Evolutionary conservation across 768 basidiomycete species (phyloP).

Genomic region (Cystofilobasidium macerans): DNA sequence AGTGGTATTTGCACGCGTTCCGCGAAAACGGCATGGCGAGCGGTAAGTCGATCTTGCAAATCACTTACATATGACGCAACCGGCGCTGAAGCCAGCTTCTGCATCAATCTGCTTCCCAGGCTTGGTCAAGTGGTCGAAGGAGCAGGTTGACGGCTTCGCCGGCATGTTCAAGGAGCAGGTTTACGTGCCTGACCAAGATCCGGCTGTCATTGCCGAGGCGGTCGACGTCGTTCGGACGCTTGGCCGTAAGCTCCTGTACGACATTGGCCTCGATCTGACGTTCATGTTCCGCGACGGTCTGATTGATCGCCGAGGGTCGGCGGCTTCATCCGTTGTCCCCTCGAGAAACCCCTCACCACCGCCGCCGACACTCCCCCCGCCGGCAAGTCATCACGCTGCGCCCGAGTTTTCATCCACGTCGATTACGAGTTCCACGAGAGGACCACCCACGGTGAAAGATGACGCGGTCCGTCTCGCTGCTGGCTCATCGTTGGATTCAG

Average conservation of each 20-base stretch:
- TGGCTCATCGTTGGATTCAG: too few relatives aligned
- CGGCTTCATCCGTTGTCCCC: background rate
- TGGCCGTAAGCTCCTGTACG: conserved; percentile 80
- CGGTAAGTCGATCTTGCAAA: conserved; percentile 46
- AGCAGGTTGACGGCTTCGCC: conserved; percentile 69
- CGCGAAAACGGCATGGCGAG: conserved; percentile 90
- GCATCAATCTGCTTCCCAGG: conserved; percentile 44
- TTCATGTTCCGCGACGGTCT: conserved; percentile 59
- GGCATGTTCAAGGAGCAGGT: conserved; percentile 84
- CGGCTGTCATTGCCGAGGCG: conserved; percentile 62
- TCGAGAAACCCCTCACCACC: background rate
- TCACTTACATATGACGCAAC: background rate
- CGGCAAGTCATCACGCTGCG: too few relatives aligned
- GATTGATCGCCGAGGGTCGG: background rate
- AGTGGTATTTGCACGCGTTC: conserved; percentile 95
- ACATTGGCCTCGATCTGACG: conserved; percentile 87
- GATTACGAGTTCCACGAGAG: too few relatives aligned
- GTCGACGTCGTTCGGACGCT: conserved; percentile 64
- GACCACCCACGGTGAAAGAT: too few relatives aligned
- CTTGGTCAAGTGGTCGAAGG: conserved; percentile 87
- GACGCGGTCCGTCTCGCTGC: too few relatives aligned
- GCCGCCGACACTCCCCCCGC: background rate
- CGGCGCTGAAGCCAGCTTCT: background rate
- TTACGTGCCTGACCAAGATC: conserved; percentile 66
- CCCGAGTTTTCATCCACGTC: too few relatives aligned